Percentiles rank a stretch among this genome's conserved stretches.
Conservation (phyloP, 768 basidiomycete genomes). For the Termitomyces sp. region DNA sequence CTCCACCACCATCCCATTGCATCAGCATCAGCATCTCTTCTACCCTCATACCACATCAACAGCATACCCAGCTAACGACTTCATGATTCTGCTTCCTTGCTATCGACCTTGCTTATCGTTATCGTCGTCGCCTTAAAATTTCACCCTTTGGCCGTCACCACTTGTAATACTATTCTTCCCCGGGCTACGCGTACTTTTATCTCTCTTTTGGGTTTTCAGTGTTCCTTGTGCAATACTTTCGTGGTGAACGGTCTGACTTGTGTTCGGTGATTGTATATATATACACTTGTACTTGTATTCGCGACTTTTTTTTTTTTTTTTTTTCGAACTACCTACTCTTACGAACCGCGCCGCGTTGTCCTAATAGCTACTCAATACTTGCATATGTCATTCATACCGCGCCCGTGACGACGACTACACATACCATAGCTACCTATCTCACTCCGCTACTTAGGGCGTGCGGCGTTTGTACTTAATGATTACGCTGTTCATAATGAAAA, state of each 20-base stretch:
- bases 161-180: conserved; percentile 1
- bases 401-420: not conserved
- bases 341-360: conserved; percentile 7
- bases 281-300: conserved; percentile 9
- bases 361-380: conserved; percentile 1
- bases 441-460: conserved; percentile 1
- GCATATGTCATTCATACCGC: not conserved
- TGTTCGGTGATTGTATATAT: conserved; percentile 14
- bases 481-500: conserved; percentile 11
- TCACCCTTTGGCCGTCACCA: conserved; percentile 7
- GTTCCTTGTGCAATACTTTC: not conserved
- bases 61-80: conserved; percentile 7
- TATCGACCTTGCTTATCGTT: conserved; percentile 11
- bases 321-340: conserved; percentile 1
- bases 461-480: conserved; percentile 10
- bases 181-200: conserved; percentile 10
- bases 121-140: conserved; percentile 6
- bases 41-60: conserved; percentile 12
- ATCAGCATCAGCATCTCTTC: not conserved
- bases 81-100: conserved; percentile 6
- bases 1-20: conserved; percentile 7
- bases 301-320: not conserved
- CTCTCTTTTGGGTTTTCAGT: not conserved
- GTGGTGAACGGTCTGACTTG: conserved; percentile 4
- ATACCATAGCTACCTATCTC: not conserved